Evolutionary conservation across 2,329 filamentous ascomycete genomes (phyloP).

Genomic region (Balansia obtecta): DNA sequence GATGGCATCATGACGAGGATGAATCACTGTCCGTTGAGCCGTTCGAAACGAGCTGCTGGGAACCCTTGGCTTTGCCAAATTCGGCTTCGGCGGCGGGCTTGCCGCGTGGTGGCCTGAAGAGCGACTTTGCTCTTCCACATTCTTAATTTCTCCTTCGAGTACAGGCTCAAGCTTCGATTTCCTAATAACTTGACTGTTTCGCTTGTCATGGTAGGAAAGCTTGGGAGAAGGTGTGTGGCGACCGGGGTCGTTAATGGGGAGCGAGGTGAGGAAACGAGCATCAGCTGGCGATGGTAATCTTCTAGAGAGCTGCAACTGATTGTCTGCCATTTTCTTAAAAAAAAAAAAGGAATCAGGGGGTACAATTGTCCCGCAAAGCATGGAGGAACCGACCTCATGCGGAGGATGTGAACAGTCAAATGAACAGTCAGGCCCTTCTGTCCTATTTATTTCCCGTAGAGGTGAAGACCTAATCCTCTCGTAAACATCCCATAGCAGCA

Average conservation of each 20-base stretch:
- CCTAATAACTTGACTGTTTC: constrained; percentile 1
- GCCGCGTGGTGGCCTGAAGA: background rate
- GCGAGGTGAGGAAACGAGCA: background rate
- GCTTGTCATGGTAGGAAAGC: constrained; percentile 1
- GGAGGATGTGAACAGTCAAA: background rate
- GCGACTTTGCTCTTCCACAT: background rate
- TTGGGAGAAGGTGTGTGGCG: constrained; percentile 5
- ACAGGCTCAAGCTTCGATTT: constrained; percentile 5
- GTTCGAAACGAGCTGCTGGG: background rate
- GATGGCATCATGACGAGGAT: background rate
- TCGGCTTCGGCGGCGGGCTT: background rate
- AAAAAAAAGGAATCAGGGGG: background rate
- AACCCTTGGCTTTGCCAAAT: constrained; percentile 5
- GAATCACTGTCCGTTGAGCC: background rate
- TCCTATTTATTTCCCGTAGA: background rate
- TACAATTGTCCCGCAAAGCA: background rate
- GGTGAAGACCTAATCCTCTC: background rate
- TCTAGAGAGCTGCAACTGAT: background rate
- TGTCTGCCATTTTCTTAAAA: constrained; percentile 1
- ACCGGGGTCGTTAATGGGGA: background rate
- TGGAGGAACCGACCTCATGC: background rate
- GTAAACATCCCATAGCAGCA: background rate
- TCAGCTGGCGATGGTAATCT: constrained; percentile 3
- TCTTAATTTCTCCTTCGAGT: constrained; percentile 2
- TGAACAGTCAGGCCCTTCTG: background rate